Conservation (phyloP, 164 flowering plant genomes). For the Magnolia kwangsiensis region DNA sequence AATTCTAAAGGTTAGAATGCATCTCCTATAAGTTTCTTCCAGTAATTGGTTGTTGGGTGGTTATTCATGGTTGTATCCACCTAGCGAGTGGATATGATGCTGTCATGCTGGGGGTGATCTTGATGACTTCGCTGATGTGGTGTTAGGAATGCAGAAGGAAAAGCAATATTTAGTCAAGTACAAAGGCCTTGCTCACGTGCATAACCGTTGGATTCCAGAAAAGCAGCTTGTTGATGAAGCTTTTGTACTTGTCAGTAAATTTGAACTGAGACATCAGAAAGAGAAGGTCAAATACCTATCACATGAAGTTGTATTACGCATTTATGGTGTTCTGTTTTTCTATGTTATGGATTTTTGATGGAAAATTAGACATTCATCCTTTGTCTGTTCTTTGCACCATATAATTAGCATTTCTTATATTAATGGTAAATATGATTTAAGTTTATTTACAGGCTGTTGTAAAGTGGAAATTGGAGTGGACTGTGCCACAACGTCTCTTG, state of each 20-base stretch:
- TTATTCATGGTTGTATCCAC: background rate
- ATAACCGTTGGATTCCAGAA: constrained; percentile 71
- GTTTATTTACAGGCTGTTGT: constrained; percentile 22
- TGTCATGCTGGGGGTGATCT: background rate
- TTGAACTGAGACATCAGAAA: constrained; percentile 28
- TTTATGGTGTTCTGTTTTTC: background rate
- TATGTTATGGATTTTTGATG: background rate
- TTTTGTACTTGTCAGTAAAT: constrained; percentile 45
- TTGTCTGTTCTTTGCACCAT: background rate
- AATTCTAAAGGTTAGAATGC: constrained; percentile 34
- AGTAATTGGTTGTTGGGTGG: background rate
- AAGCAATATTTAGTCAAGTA: constrained; percentile 69
- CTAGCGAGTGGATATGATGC: background rate
- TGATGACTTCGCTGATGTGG: constrained; percentile 12
- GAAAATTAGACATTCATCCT: background rate
- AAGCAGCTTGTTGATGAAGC: constrained; percentile 47
- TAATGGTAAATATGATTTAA: background rate
- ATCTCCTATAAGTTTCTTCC: background rate
- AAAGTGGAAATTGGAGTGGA: constrained; percentile 59
- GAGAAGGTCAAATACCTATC: constrained; percentile 7
- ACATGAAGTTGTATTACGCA: background rate
- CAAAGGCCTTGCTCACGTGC: constrained; percentile 73
- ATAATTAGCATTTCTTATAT: background rate
- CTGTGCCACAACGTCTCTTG: constrained; percentile 59
- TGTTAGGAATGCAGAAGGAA: constrained; percentile 37